Evolutionary conservation across 169 alveolate genomes (phyloP), one percentile per base, ranked within the genome.

Genomic region (Neospora caninum): DNA sequence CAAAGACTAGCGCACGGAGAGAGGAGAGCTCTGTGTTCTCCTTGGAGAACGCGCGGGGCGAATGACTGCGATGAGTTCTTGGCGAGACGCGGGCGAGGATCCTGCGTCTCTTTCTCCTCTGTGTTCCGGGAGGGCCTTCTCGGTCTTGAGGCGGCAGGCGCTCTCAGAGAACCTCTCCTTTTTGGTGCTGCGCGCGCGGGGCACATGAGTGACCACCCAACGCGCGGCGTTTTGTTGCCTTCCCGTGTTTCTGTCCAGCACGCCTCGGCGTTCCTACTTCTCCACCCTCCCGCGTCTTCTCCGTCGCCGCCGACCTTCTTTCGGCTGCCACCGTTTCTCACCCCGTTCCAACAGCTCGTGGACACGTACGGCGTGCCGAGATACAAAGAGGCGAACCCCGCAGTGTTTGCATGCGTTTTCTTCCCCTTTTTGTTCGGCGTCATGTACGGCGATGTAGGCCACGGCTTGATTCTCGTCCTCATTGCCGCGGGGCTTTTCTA

Each of bases 371-470:
- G 99, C 36, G 96, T 99, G 22, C 99, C 99, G 13, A 97, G 99
- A 82, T 99, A 99, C 94, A 97, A 98, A 94, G 99, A 99, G 95
- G 98, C 98, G 22, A 99, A 99, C 94, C 99, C 99, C 16, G 99
- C 99, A 70, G 97, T 99, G 34, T 98, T 99, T 94, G 98, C 99
- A 27, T 96, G 98, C 43, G 98, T 99, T 58, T 98, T 99, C 20
- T 99, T 99, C 96, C 99, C 99, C 29, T 99, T 99, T 97, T 96
- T 99, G 82, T 99, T 99, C 96, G 99, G 99, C 25, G 97, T 99
- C 49, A 99, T 99, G 99, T 99, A 98, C 94, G 99, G 99, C 0
- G 99, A 99, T 96, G 97, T 99, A 34, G 99, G 99, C 2, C 99
- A 99, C 96, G 99, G 99, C 25, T 94, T 98, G 92, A 98, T 39